Conservation (phyloP, 2,329 filamentous ascomycete genomes). For the Bipolaris sorokiniana region DNA sequence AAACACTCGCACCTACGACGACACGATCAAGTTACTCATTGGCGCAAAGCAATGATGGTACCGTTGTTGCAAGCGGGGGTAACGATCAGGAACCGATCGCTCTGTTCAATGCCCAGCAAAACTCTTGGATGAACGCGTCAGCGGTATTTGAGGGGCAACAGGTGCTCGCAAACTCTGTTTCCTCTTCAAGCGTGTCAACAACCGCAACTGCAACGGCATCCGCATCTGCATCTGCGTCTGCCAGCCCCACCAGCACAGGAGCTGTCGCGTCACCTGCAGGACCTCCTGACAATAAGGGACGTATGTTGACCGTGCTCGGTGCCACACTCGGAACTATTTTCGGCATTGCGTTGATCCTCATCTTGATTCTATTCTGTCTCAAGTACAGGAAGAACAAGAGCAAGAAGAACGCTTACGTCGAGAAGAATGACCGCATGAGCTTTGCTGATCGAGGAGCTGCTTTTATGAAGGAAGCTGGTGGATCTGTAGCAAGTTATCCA, state of each 20-base stretch:
- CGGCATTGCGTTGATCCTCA: constrained; percentile 72
- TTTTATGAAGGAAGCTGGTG: constrained; percentile 60
- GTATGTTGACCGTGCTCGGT: constrained; percentile 70
- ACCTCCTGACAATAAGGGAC: constrained; percentile 51
- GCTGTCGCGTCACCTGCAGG: constrained; percentile 40
- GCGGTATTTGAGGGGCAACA: constrained; percentile 63
- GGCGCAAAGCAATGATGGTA: constrained; percentile 68
- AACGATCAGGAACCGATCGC: constrained; percentile 66
- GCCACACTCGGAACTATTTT: constrained; percentile 83
- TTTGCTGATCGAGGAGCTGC: constrained; percentile 59
- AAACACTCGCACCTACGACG: constrained; percentile 69
- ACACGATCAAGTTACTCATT: constrained; percentile 74
- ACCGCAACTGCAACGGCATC: constrained; percentile 30
- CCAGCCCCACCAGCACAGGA: constrained; percentile 39
- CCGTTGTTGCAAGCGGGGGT: constrained; percentile 81
- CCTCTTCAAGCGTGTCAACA: constrained; percentile 46
- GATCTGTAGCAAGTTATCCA: constrained; percentile 46
- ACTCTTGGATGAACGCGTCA: constrained; percentile 78
- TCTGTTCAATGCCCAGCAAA: constrained; percentile 77
- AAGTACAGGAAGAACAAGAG: constrained; percentile 65
- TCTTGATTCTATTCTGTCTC: constrained; percentile 72
- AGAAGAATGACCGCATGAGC: constrained; percentile 54
- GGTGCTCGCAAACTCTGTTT: constrained; percentile 32
- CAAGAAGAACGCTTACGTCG: constrained; percentile 58
- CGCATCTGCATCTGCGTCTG: constrained; percentile 27